Base-by-base conservation (phyloP, 2,329 filamentous ascomycete species). In the Macrophomina pseudophaseolina region DNA sequence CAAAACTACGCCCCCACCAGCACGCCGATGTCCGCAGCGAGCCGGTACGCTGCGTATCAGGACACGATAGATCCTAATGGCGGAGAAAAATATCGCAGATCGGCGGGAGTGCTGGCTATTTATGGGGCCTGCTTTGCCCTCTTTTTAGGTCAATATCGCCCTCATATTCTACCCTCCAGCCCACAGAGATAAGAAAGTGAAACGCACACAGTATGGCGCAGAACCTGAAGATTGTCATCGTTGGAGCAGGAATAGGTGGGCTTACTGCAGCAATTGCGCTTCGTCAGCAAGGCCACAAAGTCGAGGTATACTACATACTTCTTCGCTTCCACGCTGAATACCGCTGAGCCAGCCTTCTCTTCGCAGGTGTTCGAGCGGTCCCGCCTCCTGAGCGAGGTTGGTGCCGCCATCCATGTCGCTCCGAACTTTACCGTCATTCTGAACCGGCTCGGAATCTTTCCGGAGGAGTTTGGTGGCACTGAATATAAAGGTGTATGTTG, bases 381-480 rank as follows among this genome's bases (percentile, higher is more conserved):
- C 0, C 77, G 78, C 1, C 83, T 88, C 38, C 82, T 83, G 14
- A 83, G 79, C 62, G 87, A 89, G 73, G 76, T 81, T 1, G 88
- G 87, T 0, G 87, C 88, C 4, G 87, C 87, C 0, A 82, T 90
- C 23, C 87, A 90, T 71, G 73, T 90, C 3, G 83, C 85, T 0
- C 87, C 88, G 0, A 91, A 90, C 70, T 78, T 82, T 2, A 88
- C 88, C 72, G 85, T 86, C 0, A 74, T 90, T 2, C 76, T 90
- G 3, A 74, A 76, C 14, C 74, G 80, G 38, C 74, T 84, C 58
- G 82, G 82, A 0, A 68, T 85, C 2, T 73, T 75, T 56, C 76
- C 80, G 0, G 77, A 80, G 66, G 72, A 73, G 0, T 77, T 77
- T 52, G 81, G 80, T 1, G 79, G 81, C 14, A 72, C 64, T 16